Base-by-base conservation (phyloP, 2,329 filamentous ascomycete species). In the Ceratocystis ficicola region DNA sequence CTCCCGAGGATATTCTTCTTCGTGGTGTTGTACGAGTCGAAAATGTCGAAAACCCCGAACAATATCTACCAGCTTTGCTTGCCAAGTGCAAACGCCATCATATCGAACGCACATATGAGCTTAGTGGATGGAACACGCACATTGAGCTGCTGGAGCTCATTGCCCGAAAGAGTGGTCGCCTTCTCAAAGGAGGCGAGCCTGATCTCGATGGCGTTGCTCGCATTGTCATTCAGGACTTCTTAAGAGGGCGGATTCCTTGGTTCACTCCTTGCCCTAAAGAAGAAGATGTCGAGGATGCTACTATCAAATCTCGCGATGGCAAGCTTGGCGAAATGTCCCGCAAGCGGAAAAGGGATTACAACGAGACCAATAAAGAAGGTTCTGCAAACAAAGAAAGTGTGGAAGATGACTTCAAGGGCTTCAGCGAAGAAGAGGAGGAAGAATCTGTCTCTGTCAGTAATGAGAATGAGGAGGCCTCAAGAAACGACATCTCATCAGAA, bases 171-270 rank as follows among this genome's bases (percentile, higher is more conserved):
- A 86, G 86, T 67, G 94, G 94, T 17, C 83, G 92, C 70, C 77
- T 99, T 22, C 78, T 97, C 17, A 91, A 90, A 73, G 93, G 90
- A 67, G 94, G 93, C n/a, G 94, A 97, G 74, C 88, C 93, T 3
- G 94, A 99, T 74, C 78, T 96, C 65, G 93, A 97, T 71, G 91
- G 92, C 71, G 91, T 96, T 61, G 94, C 94, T 1, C 96, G 96
- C 76, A 96, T 96, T 85, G 88, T 99, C 0, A 78, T 99, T 68
- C 97, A 96, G 72, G 94, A 99, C 73, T 99, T 97, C 74, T 84
- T 97, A 72, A 80, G 94, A 69, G 94, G 94, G 66, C 96, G 93
- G 76, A 89, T 97, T 30, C 94, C 94, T 1, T 99, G 95, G 94
- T 99, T 91, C 73, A 94, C 89, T 0, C 86, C 90, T 28, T 69